These are phyloP conservation scores for Panicum virgatum DNA, from an alignment of 202 grass and related monocot genomes.

Conservation along the genomic window DNA sequence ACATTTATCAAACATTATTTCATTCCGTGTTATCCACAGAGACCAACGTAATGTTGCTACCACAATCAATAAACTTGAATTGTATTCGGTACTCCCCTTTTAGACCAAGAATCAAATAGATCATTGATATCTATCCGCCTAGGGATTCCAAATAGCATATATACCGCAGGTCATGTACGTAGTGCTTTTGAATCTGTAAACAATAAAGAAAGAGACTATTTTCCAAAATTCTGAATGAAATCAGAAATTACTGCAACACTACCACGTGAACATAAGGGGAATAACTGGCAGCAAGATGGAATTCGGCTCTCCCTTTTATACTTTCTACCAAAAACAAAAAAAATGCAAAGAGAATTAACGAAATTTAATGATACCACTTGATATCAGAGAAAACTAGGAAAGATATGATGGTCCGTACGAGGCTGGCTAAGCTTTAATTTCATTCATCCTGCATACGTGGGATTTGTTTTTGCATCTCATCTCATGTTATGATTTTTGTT, in stretches of 20 bases:
- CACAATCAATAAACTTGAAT: no score
- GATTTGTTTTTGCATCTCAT: neutral
- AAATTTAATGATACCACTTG: neutral
- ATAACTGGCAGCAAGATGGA: neutral
- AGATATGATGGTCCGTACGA: neutral
- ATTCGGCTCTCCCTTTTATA: neutral
- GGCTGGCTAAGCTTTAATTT: neutral
- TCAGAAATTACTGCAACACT: neutral
- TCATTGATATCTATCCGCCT: no score
- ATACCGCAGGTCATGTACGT: neutral
- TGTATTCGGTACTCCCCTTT: no score
- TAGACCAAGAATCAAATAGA: no score
- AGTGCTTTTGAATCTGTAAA: neutral
- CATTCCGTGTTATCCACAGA: no score
- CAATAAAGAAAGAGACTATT: neutral
- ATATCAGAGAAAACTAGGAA: neutral
- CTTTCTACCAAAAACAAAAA: neutral
- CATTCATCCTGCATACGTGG: neutral
- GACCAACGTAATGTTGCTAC: no score
- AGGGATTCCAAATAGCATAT: no score
- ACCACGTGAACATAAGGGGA: neutral
- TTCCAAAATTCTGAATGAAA: neutral
- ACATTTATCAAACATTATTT: no score
- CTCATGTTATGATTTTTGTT: conserved; percentile 16
- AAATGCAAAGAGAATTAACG: neutral